Conservation (phyloP, 768 basidiomycete genomes). For the Pulveroboletus sp. region DNA sequence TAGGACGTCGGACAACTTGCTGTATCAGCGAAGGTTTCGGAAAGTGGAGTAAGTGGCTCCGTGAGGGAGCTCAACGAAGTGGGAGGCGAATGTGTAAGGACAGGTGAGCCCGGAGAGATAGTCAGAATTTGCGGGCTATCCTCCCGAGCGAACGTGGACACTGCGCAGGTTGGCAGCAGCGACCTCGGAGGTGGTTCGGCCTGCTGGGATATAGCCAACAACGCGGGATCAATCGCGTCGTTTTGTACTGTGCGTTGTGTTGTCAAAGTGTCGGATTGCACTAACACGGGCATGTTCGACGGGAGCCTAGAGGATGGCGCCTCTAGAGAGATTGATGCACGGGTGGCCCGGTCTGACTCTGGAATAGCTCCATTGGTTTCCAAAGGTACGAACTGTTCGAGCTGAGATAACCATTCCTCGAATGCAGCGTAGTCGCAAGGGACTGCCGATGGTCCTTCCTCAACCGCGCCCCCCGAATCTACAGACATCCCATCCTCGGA, state of each 20-base stretch:
- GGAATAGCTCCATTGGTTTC: conserved; percentile 5
- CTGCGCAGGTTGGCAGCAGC: not conserved
- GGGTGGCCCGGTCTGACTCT: conserved; percentile 9
- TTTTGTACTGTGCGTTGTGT: conserved; percentile 9
- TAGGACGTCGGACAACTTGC: not conserved
- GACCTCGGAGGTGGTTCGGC: not conserved
- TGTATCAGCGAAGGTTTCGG: conserved; percentile 14
- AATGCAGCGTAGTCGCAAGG: conserved; percentile 38
- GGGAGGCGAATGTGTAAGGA: conserved; percentile 27
- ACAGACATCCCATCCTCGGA: conserved; percentile 9
- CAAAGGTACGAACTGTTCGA: conserved; percentile 42
- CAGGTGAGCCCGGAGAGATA: conserved; percentile 14
- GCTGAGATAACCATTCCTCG: conserved; percentile 49
- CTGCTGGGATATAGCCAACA: conserved; percentile 30
- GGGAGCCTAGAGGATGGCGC: not conserved
- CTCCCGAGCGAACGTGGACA: not conserved
- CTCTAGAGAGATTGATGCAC: not conserved
- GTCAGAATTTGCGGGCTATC: conserved; percentile 3
- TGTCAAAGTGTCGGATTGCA: not conserved
- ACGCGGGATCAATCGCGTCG: conserved; percentile 30
- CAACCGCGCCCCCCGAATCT: conserved; percentile 9
- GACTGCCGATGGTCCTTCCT: conserved; percentile 1
- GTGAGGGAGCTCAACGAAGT: conserved; percentile 32
- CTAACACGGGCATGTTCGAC: not conserved
- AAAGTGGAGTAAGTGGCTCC: conserved; percentile 24